Percentiles rank a stretch among this genome's conserved stretches.
Conservation (phyloP, 148 eudicot genomes). For the Drosera capensis region DNA sequence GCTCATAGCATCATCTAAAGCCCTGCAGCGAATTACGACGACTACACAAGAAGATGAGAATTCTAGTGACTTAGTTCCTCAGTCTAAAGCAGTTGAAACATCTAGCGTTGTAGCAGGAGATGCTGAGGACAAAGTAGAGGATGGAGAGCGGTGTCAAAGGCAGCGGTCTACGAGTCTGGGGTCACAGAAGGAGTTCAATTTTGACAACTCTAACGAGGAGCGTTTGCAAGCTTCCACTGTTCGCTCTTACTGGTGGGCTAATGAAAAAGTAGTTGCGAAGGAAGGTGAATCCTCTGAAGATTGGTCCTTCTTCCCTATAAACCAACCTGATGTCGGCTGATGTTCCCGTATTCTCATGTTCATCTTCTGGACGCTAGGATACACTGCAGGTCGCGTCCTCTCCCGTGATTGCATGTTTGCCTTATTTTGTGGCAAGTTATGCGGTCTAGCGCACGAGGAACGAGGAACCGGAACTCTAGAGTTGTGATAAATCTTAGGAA, state of each 20-base stretch:
- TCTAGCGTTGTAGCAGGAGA: constrained; percentile 9
- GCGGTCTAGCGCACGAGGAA: too few species aligned
- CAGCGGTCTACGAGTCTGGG: constrained; percentile 63
- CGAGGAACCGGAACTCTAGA: too few species aligned
- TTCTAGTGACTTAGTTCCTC: constrained; percentile 8
- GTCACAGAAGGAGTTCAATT: constrained; percentile 76
- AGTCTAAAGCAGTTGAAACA: constrained; percentile 7
- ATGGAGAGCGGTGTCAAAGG: constrained; percentile 36
- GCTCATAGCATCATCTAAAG: constrained; percentile 26
- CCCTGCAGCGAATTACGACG: constrained; percentile 18
- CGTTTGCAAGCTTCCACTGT: constrained; percentile 25
- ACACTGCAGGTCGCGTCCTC: too few species aligned
- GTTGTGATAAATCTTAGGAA: too few species aligned
- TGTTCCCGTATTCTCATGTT: too few species aligned
- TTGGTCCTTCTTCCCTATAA: constrained; percentile 86
- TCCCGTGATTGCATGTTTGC: too few species aligned
- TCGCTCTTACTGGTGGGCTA: constrained; percentile 76
- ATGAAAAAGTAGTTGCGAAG: constrained; percentile 43
- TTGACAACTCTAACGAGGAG: constrained; percentile 48
- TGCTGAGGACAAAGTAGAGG: constrained; percentile 26
- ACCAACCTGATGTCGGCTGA: constrained; percentile 64
- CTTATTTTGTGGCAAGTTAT: too few species aligned
- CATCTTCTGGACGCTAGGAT: too few species aligned
- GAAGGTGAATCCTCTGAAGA: constrained; percentile 31
- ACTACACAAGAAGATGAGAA: constrained; percentile 12